Conservation (phyloP, 2,329 filamentous ascomycete species). For the Fusarium globosum region DNA sequence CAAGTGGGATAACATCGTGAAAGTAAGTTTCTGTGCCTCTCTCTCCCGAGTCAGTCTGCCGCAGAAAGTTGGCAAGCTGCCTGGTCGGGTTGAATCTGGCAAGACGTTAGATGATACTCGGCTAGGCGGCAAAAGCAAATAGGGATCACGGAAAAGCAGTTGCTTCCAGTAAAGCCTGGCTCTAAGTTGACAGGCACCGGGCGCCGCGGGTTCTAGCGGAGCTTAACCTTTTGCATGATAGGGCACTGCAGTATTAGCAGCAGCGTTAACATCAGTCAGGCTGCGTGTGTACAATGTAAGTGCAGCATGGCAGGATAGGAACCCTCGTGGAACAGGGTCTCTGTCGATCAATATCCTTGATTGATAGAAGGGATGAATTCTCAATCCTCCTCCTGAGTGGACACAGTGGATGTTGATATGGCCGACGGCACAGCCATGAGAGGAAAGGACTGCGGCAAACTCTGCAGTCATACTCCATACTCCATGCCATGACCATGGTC, state of each 20-base stretch:
- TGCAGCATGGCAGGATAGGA: constrained; percentile 26
- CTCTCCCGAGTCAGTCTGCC: constrained; percentile 26
- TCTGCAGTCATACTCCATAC: neutral
- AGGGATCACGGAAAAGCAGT: constrained; percentile 28
- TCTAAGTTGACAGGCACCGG: constrained; percentile 18
- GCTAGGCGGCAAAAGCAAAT: constrained; percentile 33
- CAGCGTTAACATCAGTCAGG: neutral
- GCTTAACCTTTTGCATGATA: constrained; percentile 25
- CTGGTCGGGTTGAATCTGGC: constrained; percentile 27
- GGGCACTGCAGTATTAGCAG: neutral
- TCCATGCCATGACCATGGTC: neutral
- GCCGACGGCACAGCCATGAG: constrained; percentile 28
- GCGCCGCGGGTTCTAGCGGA: constrained; percentile 17
- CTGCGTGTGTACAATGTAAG: neutral
- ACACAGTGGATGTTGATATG: constrained; percentile 20
- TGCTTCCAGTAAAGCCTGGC: constrained; percentile 23
- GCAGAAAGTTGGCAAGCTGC: constrained; percentile 29
- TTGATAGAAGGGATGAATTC: constrained; percentile 34
- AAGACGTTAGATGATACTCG: constrained; percentile 25
- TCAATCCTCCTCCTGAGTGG: constrained; percentile 1
- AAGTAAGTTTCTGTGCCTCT: constrained; percentile 26
- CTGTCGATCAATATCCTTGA: constrained; percentile 35
- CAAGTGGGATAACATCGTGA: constrained; percentile 14
- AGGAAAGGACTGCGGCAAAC: constrained; percentile 25
- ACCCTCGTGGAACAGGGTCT: constrained; percentile 36